These are phyloP conservation scores for Cercophora samala DNA, from an alignment of 495 filamentous ascomycete genomes.

Conservation along the genomic window DNA sequence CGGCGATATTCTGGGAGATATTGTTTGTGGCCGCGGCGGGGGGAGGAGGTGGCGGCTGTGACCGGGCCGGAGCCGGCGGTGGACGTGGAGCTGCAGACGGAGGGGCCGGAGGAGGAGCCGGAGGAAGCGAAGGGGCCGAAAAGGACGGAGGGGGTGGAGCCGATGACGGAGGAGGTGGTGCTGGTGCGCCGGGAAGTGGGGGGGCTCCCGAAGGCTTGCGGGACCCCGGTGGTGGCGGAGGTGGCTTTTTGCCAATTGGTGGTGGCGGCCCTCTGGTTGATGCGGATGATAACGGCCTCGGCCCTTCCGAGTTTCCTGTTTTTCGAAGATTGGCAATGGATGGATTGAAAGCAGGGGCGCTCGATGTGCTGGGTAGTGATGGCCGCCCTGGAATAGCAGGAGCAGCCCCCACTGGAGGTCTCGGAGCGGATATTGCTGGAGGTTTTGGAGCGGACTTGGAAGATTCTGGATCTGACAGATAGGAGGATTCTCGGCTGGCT, in stretches of 20 bases:
- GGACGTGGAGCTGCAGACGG: constrained; percentile 51
- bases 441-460: constrained; percentile 53
- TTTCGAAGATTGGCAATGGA: constrained; percentile 39
- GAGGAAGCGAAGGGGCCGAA: constrained; percentile 50
- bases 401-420: constrained; percentile 55
- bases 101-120: constrained; percentile 50
- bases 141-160: constrained; percentile 50
- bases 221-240: constrained; percentile 63
- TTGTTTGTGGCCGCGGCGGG: constrained; percentile 20
- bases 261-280: constrained; percentile 46
- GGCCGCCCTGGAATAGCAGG: constrained; percentile 59
- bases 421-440: constrained; percentile 59
- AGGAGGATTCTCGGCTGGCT: constrained; percentile 72
- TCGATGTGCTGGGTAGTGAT: constrained; percentile 29
- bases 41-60: constrained; percentile 31
- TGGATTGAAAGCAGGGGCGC: constrained; percentile 51
- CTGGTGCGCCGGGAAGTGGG: constrained; percentile 46
- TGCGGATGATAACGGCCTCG: constrained; percentile 51
- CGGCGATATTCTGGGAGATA: constrained; percentile 44
- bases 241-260: constrained; percentile 65
- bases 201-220: constrained; percentile 62
- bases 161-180: constrained; percentile 53
- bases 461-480: constrained; percentile 74
- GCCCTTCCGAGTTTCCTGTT: constrained; percentile 34
- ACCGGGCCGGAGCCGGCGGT: constrained; percentile 30